Base-by-base conservation (phyloP, 2,329 filamentous ascomycete species). In the Fonsecaea pugnacius region DNA sequence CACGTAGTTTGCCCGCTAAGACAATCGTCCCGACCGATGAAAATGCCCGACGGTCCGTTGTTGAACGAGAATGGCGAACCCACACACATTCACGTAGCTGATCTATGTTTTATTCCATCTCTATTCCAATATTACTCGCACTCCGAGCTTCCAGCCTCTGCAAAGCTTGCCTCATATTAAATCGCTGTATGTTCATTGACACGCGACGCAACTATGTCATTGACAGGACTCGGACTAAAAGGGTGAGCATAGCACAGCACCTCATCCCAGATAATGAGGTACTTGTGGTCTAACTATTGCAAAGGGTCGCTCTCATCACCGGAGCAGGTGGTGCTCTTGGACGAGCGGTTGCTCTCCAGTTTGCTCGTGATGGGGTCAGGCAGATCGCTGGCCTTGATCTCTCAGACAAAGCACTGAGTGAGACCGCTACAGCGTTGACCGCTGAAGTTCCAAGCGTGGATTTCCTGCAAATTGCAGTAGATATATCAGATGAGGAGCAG, bases 261-360 rank as follows among this genome's bases (percentile, higher is more conserved):
- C n/a, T 6, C 38, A 7, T 24, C 55, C 38, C 12, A 58, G 0
- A 51, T 14, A 40, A 40, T 16, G 36, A n/a, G 16, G 36, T 16
- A 16, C 12, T 40, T 16, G 16, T 40, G 16, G 12, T 16, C 36
- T 40, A 18, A 40, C 4, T 18, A 18, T 40, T 40, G 4, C 62
- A 74, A 18, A 77, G 76, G 63, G 72, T 78, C 4, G 74, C 73
- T 36, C 77, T 83, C 38, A 73, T 83, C 2, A 82, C 81, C 0
- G 81, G 81, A 9, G 72, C 79, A 1, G 82, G 80, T 0, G 81
- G 80, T 0, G 80, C 80, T 2, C 70, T 83, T 0, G 79, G 81
- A 1, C 75, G 80, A 7, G 77, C 80, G 1, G 82, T 83, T n/a
- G 72, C 79, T 0, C 64, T 81, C 1, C 74, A 72, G 1, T 82